These are phyloP conservation scores for Neospermospora avenae DNA, from an alignment of 2,329 filamentous ascomycete species.

Conservation along the genomic window DNA sequence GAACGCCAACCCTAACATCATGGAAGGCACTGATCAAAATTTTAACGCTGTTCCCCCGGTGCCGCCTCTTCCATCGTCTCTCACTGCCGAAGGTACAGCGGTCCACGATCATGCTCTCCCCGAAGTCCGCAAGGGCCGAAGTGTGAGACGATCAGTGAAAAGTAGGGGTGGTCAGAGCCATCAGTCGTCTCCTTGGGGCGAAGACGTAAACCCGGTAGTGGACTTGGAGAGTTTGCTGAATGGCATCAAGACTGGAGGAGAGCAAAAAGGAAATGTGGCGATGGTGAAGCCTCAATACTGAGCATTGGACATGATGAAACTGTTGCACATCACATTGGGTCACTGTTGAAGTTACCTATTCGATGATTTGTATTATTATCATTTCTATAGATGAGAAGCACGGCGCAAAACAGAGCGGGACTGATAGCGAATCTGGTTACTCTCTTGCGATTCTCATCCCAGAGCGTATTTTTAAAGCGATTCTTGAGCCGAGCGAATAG, in stretches of 20 bases:
- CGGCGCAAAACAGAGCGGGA: constrained; percentile 5
- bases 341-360: constrained; percentile 6
- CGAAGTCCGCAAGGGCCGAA: constrained; percentile 24
- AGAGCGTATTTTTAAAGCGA: not conserved
- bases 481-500: not conserved
- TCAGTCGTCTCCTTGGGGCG: constrained; percentile 26
- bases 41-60: constrained; percentile 31
- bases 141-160: constrained; percentile 22
- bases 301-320: constrained; percentile 26
- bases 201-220: constrained; percentile 18
- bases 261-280: constrained; percentile 26
- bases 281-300: no score
- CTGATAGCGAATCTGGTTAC: not conserved
- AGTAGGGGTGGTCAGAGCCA: constrained; percentile 18
- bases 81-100: constrained; percentile 20
- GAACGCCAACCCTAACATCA: constrained; percentile 12
- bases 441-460: not conserved
- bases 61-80: constrained; percentile 31
- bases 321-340: constrained; percentile 9
- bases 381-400: constrained; percentile 10
- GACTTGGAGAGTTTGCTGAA: constrained; percentile 34
- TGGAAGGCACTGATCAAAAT: constrained; percentile 23
- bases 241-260: constrained; percentile 29
- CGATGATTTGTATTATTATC: constrained; percentile 17
- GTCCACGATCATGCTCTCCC: constrained; percentile 26